Conservation (phyloP, 306 rosid genomes). For the Sphenostylis stenocarpa region DNA sequence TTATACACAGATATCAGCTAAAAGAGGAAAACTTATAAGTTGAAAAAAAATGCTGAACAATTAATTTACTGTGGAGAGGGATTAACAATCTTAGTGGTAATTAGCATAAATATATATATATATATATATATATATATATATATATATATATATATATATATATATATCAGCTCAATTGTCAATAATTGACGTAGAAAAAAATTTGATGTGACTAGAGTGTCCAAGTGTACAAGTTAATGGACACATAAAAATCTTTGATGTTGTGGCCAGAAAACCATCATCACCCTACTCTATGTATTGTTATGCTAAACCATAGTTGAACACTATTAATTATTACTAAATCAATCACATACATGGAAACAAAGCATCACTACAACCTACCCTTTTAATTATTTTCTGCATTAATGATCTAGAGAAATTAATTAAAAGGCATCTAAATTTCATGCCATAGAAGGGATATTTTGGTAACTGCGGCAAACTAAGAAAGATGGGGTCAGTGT, state of each 20-base stretch:
- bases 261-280: slow-evolving; percentile 30
- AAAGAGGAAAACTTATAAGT: slow-evolving; percentile 13
- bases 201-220: slow-evolving; percentile 37
- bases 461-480: not conserved
- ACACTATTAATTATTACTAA: slow-evolving; percentile 33
- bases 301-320: slow-evolving; percentile 21
- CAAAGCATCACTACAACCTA: slow-evolving; percentile 13
- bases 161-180: slow-evolving; percentile 20
- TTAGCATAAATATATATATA: too few relatives aligned
- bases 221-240: slow-evolving; percentile 34
- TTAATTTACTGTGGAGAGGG: not conserved
- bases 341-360: slow-evolving; percentile 16
- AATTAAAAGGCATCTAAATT: slow-evolving; percentile 14
- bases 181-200: slow-evolving; percentile 29
- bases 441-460: not conserved
- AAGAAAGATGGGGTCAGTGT: slow-evolving; percentile 3
- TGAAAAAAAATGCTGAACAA: not conserved
- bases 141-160: too few relatives aligned
- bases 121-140: too few relatives aligned
- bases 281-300: slow-evolving; percentile 1
- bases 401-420: slow-evolving; percentile 17
- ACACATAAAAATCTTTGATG: slow-evolving; percentile 37
- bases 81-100: slow-evolving; percentile 10
- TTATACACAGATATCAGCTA: not conserved
- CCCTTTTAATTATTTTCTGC: not conserved